Evolutionary conservation across 2,329 filamentous ascomycete species (phyloP).

Genomic region (Trichoderma sp.): DNA sequence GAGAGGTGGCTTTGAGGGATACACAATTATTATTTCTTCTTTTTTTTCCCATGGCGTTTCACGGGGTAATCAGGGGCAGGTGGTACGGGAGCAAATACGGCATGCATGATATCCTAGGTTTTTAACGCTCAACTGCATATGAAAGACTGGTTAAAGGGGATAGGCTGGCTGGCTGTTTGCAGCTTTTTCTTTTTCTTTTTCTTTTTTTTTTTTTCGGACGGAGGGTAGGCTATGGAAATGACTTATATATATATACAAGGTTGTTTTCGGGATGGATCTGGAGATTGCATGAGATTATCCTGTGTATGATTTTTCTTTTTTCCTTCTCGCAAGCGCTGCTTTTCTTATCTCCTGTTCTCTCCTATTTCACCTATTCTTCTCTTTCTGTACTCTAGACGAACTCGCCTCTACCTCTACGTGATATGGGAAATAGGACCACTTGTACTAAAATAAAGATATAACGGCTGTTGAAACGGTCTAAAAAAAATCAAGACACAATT

Average conservation of each 20-base stretch:
- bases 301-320: constrained; percentile 1
- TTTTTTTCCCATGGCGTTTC: constrained; percentile 15
- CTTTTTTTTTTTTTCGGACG: neutral
- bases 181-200: neutral
- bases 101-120: constrained; percentile 20
- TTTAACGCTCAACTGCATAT: constrained; percentile 14
- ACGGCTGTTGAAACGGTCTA: neutral
- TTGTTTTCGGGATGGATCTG: neutral
- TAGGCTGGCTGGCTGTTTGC: constrained; percentile 6
- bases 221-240: constrained; percentile 1
- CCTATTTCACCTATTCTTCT: neutral
- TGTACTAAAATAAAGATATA: neutral
- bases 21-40: neutral
- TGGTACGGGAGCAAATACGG: constrained; percentile 9
- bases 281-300: neutral
- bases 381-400: constrained; percentile 18
- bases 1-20: neutral
- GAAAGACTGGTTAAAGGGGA: constrained; percentile 15
- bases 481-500: neutral
- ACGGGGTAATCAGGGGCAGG: constrained; percentile 3
- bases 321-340: neutral
- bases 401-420: constrained; percentile 16
- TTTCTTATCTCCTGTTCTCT: neutral
- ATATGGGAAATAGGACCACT: neutral
- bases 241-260: neutral